Percentiles rank a stretch among this genome's conserved stretches.
Evolutionary conservation across 2,329 filamentous ascomycete species (phyloP).

Genomic region (Reticulascus tulasneorum): DNA sequence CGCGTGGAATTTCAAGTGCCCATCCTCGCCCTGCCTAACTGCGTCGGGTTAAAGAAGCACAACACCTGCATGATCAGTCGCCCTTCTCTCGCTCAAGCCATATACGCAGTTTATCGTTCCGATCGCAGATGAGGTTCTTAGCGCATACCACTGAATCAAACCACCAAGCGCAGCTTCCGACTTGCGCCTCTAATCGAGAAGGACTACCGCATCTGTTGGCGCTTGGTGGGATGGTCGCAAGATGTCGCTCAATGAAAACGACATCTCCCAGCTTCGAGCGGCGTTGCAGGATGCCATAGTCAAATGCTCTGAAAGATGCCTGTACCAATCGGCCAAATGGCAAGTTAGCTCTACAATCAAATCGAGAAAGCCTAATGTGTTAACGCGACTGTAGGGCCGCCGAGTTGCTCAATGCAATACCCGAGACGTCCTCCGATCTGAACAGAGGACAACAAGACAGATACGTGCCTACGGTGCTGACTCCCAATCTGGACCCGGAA

Average conservation of each 20-base stretch:
- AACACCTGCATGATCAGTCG: slow-evolving; percentile 10
- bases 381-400: slow-evolving; percentile 65
- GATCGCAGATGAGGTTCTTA: too few relatives aligned
- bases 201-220: too few relatives aligned
- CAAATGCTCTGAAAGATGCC: slow-evolving; percentile 88
- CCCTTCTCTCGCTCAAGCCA: too few relatives aligned
- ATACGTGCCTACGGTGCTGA: slow-evolving; percentile 44
- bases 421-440: slow-evolving; percentile 52
- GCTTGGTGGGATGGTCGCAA: too few relatives aligned
- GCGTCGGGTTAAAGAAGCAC: slow-evolving; percentile 12
- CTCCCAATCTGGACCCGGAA: slow-evolving; percentile 60
- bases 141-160: too few relatives aligned
- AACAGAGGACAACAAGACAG: slow-evolving; percentile 27
- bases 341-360: slow-evolving; percentile 30
- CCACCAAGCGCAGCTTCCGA: too few relatives aligned
- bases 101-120: too few relatives aligned
- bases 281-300: slow-evolving; percentile 81
- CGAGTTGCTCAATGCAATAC: slow-evolving; percentile 83
- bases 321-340: slow-evolving; percentile 98
- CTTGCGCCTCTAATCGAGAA: too few relatives aligned
- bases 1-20: too few relatives aligned
- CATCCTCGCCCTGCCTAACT: slow-evolving; percentile 12
- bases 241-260: slow-evolving; percentile 54
- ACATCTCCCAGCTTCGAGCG: slow-evolving; percentile 62
- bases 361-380: slow-evolving; percentile 2